Evolutionary conservation across 768 basidiomycete species (phyloP), one percentile per base, ranked within the genome.

Genomic region (Tubosaeta sp.): DNA sequence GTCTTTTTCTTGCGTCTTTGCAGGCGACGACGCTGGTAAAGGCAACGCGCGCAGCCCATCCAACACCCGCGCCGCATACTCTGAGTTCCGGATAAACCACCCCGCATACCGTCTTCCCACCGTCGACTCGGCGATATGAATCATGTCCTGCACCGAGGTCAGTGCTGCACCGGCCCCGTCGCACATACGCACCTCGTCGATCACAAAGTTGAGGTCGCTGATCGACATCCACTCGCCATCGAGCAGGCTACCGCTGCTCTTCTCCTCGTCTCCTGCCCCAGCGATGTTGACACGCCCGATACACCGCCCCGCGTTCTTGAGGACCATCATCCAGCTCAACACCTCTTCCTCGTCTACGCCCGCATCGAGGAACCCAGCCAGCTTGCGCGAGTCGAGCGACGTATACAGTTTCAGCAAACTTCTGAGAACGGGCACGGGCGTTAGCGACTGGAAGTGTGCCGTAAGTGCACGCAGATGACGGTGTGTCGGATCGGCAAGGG

Each of bases 21-120:
- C 22, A 2, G 18, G 39, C 3, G 29, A 35, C 31, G 14, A n/a
- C 19, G 42, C 56, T 4, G 83, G 83, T 11, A 86, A 66, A 27
- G 84, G 81, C 30, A 72, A 71, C 38, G 73, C 70, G 55, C 76
- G 84, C 58, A 96, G 73, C 53, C 86, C 85, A 60, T 94, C 92
- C 54, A 86, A 76, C 49, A 94, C 88, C 57, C 90, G 81, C 62
- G 92, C 89, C 22, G 93, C 86, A 58, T 93, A 83, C 68, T 96
- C 94, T 5, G 92, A 90, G 69, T 94, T 92, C 59, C 93, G 86
- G 71, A 97, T 94, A 73, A 97, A 97, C 90, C 93, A 96, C 34
- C 93, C 91, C 3, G 93, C 95, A 69, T 92, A 97, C 44, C 93
- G 84, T 41, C 95, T 75, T 14, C 94, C 93, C 18, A 95, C 84